These are phyloP conservation scores for Sicyos edulis DNA, from an alignment of 306 rosid genomes.

Conservation along the genomic window DNA sequence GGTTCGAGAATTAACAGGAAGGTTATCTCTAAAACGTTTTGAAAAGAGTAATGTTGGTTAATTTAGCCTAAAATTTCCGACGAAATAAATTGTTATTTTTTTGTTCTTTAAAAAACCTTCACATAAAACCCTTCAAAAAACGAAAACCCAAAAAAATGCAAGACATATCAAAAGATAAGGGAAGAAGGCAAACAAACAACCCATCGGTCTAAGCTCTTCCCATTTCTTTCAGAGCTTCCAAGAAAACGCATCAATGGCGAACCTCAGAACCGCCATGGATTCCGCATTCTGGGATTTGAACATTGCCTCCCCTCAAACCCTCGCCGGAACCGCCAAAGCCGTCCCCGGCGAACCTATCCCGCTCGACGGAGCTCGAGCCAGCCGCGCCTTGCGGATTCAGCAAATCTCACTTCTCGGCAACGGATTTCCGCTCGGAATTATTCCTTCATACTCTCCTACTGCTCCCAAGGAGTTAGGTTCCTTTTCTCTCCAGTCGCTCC, in stretches of 20 bases:
- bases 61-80: too few species aligned
- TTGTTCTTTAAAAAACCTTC: too few species aligned
- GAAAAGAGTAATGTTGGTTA: too few species aligned
- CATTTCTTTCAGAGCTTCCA: background rate
- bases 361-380: conserved; percentile 51
- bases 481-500: conserved; percentile 59
- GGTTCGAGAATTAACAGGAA: too few species aligned
- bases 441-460: conserved; percentile 65
- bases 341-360: conserved; percentile 75
- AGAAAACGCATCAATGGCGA: conserved; percentile 45
- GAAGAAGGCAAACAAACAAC: background rate
- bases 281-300: conserved; percentile 71
- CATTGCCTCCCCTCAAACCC: conserved; percentile 53
- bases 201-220: background rate
- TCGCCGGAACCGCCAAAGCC: conserved; percentile 54
- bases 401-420: conserved; percentile 45
- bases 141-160: conserved; percentile 8
- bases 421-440: conserved; percentile 41
- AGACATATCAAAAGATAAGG: conserved; percentile 11
- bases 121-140: background rate
- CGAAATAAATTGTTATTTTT: too few species aligned
- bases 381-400: conserved; percentile 53
- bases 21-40: too few species aligned
- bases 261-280: conserved; percentile 72
- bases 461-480: conserved; percentile 50